These are phyloP conservation scores for Apiospora koreana DNA, from an alignment of 2,329 filamentous ascomycete genomes.

Conservation along the genomic window DNA sequence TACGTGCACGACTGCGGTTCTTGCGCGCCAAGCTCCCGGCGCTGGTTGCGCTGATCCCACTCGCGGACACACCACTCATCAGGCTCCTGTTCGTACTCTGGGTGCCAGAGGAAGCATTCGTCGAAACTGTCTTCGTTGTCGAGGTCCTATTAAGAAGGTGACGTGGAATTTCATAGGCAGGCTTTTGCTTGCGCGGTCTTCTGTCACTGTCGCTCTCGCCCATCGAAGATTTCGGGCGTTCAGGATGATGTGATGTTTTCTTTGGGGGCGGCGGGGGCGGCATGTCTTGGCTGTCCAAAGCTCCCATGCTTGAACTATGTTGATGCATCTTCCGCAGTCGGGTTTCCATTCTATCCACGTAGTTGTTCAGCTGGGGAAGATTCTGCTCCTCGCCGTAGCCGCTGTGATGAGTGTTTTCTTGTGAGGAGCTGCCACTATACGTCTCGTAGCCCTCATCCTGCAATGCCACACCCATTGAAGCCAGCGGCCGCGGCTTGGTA, in stretches of 20 bases:
- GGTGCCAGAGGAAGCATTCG: constrained; percentile 75
- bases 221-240: constrained; percentile 61
- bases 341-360: constrained; percentile 90
- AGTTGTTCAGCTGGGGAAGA: constrained; percentile 76
- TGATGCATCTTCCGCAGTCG: constrained; percentile 73
- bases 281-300: constrained; percentile 25
- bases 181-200: constrained; percentile 66
- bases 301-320: constrained; percentile 47
- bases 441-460: constrained; percentile 64
- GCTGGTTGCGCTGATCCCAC: constrained; percentile 91
- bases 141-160: constrained; percentile 74
- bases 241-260: constrained; percentile 40
- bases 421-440: constrained; percentile 55
- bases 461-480: constrained; percentile 69
- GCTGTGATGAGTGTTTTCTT: constrained; percentile 44
- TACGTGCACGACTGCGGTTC: constrained; percentile 62
- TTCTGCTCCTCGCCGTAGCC: constrained; percentile 51
- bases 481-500: constrained; percentile 57
- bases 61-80: constrained; percentile 91
- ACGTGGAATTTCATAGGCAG: constrained; percentile 75
- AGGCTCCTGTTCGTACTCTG: constrained; percentile 80
- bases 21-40: constrained; percentile 89
- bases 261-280: constrained; percentile 46
- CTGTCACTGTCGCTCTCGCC: constrained; percentile 43
- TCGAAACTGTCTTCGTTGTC: constrained; percentile 85